Conservation (phyloP, 495 filamentous ascomycete genomes). For the Penicillium robsamsonii region DNA sequence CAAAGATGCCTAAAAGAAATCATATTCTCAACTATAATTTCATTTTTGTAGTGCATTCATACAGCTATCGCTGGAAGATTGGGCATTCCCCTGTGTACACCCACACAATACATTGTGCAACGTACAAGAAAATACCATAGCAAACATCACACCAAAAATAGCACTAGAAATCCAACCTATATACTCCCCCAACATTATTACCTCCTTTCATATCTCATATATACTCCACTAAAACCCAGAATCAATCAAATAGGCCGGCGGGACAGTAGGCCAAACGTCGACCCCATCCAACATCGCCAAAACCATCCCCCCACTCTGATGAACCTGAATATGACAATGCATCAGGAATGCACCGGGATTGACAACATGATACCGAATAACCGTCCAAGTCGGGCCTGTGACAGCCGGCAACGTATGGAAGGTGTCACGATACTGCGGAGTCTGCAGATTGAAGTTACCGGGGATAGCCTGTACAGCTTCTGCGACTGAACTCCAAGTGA, state of each 20-base stretch:
- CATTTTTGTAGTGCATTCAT: neutral
- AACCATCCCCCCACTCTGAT: constrained; percentile 56
- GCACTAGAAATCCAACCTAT: neutral
- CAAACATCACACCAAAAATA: neutral
- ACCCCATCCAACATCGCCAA: constrained; percentile 56
- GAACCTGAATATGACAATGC: constrained; percentile 61
- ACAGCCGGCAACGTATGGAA: constrained; percentile 38
- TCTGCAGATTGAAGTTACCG: constrained; percentile 53
- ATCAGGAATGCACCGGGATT: constrained; percentile 59
- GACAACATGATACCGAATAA: constrained; percentile 54
- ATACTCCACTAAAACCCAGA: constrained; percentile 18
- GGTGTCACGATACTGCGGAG: constrained; percentile 52
- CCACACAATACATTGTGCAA: neutral
- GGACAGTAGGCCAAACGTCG: constrained; percentile 52
- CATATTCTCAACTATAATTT: neutral
- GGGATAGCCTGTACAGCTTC: constrained; percentile 48
- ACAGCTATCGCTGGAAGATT: neutral
- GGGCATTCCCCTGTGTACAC: neutral
- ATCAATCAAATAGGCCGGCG: constrained; percentile 25
- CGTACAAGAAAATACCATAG: neutral
- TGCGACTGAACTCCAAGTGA: constrained; percentile 49
- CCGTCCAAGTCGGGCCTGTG: constrained; percentile 48
- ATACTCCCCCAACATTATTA: neutral
- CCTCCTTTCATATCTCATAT: neutral
- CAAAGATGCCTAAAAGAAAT: neutral